Conservation (phyloP, 371 early-diverging fungal species). For the Rhizomucor pusillus region DNA sequence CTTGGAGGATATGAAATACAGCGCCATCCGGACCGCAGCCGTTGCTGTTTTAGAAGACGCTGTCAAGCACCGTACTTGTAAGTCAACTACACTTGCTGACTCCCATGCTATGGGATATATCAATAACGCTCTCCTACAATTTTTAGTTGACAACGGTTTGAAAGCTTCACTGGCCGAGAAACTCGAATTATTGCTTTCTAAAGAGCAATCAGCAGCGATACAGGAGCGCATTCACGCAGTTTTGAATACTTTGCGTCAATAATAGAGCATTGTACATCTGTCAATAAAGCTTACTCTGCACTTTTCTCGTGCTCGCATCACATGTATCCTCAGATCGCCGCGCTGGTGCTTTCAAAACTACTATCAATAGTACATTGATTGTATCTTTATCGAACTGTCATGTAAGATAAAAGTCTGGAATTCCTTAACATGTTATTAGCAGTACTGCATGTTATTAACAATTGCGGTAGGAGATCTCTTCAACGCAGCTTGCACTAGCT, state of each 20-base stretch:
- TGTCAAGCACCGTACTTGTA: background rate
- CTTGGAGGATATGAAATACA: slow-evolving; percentile 35
- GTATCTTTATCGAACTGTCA: no score
- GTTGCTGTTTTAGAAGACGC: slow-evolving; percentile 25
- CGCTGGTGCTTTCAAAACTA: no score
- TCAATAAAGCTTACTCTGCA: no score
- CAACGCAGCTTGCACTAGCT: no score
- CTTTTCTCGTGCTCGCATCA: no score
- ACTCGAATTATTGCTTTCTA: background rate
- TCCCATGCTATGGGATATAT: background rate
- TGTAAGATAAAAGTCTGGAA: no score
- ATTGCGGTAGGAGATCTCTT: no score
- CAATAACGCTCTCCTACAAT: background rate
- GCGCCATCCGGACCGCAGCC: slow-evolving; percentile 40
- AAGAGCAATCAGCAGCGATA: background rate
- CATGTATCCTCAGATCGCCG: no score
- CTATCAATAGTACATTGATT: no score
- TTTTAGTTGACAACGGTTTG: background rate
- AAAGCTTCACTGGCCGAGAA: background rate
- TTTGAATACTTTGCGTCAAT: background rate
- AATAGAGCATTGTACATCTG: no score
- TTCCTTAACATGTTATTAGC: no score
- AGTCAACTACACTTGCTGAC: background rate
- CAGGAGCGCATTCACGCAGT: background rate
- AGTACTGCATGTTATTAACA: no score